These are phyloP conservation scores for Medicago ruthenica DNA, from an alignment of 306 rosid genomes.

Conservation along the genomic window DNA sequence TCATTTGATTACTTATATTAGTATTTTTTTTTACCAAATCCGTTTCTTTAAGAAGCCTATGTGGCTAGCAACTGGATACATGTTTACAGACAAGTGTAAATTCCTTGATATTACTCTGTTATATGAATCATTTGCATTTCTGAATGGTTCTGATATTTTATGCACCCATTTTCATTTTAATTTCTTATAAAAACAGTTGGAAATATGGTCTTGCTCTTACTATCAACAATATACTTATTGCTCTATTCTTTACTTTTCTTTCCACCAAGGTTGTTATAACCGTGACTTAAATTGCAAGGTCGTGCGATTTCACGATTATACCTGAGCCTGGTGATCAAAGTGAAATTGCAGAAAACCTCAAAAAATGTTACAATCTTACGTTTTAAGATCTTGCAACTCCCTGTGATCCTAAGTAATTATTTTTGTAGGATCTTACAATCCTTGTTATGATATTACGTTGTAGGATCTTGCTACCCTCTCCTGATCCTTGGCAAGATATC, in stretches of 20 bases:
- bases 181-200: conserved; percentile 26
- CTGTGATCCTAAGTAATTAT: no score
- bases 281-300: no score
- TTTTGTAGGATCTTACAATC: no score
- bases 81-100: conserved; percentile 14
- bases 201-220: conserved; percentile 25
- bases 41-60: conserved; percentile 9
- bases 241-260: neutral
- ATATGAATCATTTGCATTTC: conserved; percentile 10
- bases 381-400: no score
- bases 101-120: conserved; percentile 8
- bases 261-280: neutral
- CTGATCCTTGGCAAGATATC: no score
- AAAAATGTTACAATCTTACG: no score
- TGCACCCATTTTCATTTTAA: conserved; percentile 26
- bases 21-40: neutral
- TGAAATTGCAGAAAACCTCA: no score
- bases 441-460: no score
- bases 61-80: conserved; percentile 7
- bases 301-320: no score
- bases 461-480: no score
- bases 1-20: conserved; percentile 27
- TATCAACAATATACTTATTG: conserved; percentile 6
- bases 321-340: no score
- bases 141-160: conserved; percentile 14